Evolutionary conservation across 78 protist genomes (phyloP), one percentile per base, ranked within the genome.

Genomic region (Tieghemostelium lacteum): DNA sequence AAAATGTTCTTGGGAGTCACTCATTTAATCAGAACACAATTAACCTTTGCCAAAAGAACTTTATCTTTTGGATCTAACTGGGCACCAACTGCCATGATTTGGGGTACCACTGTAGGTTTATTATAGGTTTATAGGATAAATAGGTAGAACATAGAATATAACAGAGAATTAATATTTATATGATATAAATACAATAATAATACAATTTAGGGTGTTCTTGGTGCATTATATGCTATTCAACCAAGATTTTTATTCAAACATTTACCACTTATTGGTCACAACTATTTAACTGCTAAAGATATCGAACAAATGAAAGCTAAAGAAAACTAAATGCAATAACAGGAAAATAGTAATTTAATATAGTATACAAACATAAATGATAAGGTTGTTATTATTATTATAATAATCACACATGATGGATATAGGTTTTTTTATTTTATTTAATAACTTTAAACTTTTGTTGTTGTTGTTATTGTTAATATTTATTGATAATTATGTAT

Each of bases 191-290:
- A n/a, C n/a, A n/a, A n/a, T n/a, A n/a, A n/a, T n/a, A n/a, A n/a
- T n/a, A n/a, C n/a, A n/a, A n/a, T n/a, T n/a, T n/a, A n/a, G 7
- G 37, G 26, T 10, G 58, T 67, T 22, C 33, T 17, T 22, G 88
- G 52, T 57, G 34, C 42, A 3, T 29, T 75, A 7, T 80, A 67
- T 42, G 65, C 66, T 29, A 19, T 80, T 31, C 88, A 80, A 67
- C 88, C 88, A 80, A 16, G 70, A 7, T 34, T 80, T 42, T 31
- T 80, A 34, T 80, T 80, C 42, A 80, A 80, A 71, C 65, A 73
- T 19, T 4, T 72, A 14, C 61, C 61, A 20, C 3, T 45, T 45
- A 37, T 80, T 67, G 88, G 88, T 67, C 45, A 39, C 45, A 50
- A 67, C 37, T 80, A 80, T 20, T 60, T 80, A 37, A 80, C 88